Evolutionary conservation across 345 rosid genomes (phyloP), one percentile per base, ranked within the genome.

Genomic region (Camelina hispida): DNA sequence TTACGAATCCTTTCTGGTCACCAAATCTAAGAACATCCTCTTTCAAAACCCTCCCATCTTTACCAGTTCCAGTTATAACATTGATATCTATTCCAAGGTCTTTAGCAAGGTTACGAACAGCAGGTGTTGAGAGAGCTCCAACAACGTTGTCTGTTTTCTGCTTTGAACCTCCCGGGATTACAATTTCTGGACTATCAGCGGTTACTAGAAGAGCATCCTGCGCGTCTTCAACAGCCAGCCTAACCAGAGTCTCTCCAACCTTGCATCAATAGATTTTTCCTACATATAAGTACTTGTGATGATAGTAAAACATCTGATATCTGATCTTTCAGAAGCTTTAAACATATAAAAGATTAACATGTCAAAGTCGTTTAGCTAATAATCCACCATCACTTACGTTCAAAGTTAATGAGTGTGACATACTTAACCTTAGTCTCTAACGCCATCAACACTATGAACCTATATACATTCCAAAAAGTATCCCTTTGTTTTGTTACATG

Each of bases 161-260:
- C 51, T 84, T 79, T 7, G 83, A 71, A 79, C 52, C 55, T 15
- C 16, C 72, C 7, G 81, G 62, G 20, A 66, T 58, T 18, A 14
- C 51, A 46, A 59, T 75, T 73, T 35, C 82, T 25, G 73, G 16
- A 75, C 52, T 37, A 23, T 71, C 81, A 10, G 71, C 40, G 48
- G 53, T 57, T 71, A 47, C 52, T 23, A 35, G 23, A 54, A 84
- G 80, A 81, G 77, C 77, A 16, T 69, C 80, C 0, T 77, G 37
- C 12, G 80, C 57, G 22, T 80, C 91, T 68, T 87, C 86, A 30
- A 87, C 89, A 0, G 58, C 79, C 77, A 94, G 77, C 85, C 85
- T 88, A 48, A 94, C 79, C 62, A 93, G 89, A 74, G 94, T 87
- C 79, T 94, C 98, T 60, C 98, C 98, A 30, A 94, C 98, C 98